Evolutionary conservation across 371 early-diverging fungal genomes (phyloP).

Genomic region (Amoeboaphelidium protococcarum): DNA sequence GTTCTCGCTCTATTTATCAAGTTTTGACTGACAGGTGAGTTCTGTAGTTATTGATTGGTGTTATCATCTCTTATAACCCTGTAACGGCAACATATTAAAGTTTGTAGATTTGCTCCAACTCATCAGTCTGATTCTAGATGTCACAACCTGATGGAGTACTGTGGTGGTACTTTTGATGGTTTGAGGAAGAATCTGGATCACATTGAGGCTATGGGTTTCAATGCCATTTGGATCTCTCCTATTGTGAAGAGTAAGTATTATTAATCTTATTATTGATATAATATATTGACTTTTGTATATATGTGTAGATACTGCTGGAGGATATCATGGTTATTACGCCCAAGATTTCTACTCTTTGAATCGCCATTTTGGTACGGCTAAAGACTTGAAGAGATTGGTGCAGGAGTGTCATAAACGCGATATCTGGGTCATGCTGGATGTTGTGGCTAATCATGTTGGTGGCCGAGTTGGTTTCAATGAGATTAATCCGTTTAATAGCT

Average conservation of each 20-base stretch:
- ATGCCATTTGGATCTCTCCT: constrained; percentile 20
- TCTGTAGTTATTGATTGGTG: no score
- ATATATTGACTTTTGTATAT: no score
- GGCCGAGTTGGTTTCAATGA: no score
- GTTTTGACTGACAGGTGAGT: no score
- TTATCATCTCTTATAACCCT: no score
- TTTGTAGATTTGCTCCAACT: no score
- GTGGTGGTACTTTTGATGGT: constrained; percentile 17
- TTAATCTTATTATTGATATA: no score
- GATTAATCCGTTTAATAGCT: constrained; percentile 3
- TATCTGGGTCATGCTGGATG: constrained; percentile 18
- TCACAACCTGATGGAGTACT: constrained; percentile 11
- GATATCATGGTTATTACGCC: constrained; percentile 15
- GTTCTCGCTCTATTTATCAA: no score
- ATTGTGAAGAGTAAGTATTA: constrained; percentile 12
- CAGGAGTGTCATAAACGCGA: constrained; percentile 10
- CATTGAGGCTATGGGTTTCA: constrained; percentile 14
- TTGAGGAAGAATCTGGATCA: constrained; percentile 13
- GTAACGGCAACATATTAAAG: no score
- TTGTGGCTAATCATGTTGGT: constrained; percentile 19
- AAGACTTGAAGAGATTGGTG: constrained; percentile 13
- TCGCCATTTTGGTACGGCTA: constrained; percentile 13
- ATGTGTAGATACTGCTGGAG: constrained; percentile 1
- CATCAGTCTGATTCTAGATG: no score
- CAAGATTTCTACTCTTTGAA: constrained; percentile 12